A percentile compares a stretch with the other conserved stretches of the same genome.
These are phyloP conservation scores for Yamadazyma nakazawae DNA, from an alignment of 805 yeast genomes.

Conservation along the genomic window DNA sequence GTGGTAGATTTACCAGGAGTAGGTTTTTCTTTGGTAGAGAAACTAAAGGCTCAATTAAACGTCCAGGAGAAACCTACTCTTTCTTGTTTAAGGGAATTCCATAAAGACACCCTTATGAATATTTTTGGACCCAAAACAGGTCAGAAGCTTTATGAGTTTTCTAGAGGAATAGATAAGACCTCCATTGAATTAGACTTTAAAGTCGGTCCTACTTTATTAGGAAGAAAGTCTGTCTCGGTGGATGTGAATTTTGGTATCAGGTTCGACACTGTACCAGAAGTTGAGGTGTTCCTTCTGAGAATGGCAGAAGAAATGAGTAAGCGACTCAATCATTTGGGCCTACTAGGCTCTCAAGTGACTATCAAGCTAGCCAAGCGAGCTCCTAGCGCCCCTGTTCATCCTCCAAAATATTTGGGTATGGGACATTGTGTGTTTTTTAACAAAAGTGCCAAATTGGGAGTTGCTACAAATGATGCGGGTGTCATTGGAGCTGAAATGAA, in stretches of 20 bases:
- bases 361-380: slow-evolving; percentile 66
- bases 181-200: slow-evolving; percentile 50
- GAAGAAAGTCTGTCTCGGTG: slow-evolving; percentile 75
- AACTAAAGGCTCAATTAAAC: slow-evolving; percentile 36
- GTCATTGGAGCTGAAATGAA: slow-evolving; percentile 58
- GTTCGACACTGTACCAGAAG: slow-evolving; percentile 56
- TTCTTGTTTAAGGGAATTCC: slow-evolving; percentile 33
- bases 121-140: slow-evolving; percentile 73
- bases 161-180: slow-evolving; percentile 67
- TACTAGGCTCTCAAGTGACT: slow-evolving; percentile 56
- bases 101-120: slow-evolving; percentile 35
- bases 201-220: slow-evolving; percentile 39
- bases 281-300: slow-evolving; percentile 58
- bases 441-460: slow-evolving; percentile 57
- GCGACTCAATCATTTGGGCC: slow-evolving; percentile 46
- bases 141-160: slow-evolving; percentile 51
- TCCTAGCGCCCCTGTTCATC: slow-evolving; percentile 63
- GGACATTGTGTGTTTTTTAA: slow-evolving; percentile 70
- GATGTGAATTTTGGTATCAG: slow-evolving; percentile 92
- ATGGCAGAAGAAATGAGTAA: slow-evolving; percentile 57
- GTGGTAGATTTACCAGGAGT: slow-evolving; percentile 57
- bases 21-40: slow-evolving; percentile 50
- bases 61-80: slow-evolving; percentile 25
- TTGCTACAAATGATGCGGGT: slow-evolving; percentile 58
- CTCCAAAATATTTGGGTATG: slow-evolving; percentile 81